Evolutionary conservation across 192 early-diverging fungal species (phyloP).

Genomic region (Podila clonocystis): DNA sequence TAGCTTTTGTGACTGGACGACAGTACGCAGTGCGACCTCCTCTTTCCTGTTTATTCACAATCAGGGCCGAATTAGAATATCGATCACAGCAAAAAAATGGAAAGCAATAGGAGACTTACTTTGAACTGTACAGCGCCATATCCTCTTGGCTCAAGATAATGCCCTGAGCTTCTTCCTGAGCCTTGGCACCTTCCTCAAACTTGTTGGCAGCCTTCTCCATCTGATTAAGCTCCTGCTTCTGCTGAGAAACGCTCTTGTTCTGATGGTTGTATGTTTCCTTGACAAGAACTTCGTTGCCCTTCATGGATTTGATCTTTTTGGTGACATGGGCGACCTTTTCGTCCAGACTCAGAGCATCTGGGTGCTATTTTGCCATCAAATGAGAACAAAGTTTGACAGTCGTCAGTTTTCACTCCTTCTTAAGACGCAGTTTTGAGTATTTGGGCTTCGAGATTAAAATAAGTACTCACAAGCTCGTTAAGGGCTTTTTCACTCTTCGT

Average conservation of each 20-base stretch:
- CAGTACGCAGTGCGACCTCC: constrained; percentile 70
- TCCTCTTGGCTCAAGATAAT: constrained; percentile 49
- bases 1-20: constrained; percentile 75
- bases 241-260: constrained; percentile 34
- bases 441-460: too few species aligned
- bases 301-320: constrained; percentile 73
- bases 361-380: constrained; percentile 58
- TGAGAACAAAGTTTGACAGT: neutral
- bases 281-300: constrained; percentile 20
- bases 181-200: constrained; percentile 60
- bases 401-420: too few species aligned
- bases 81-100: too few species aligned
- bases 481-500: constrained; percentile 78
- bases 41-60: constrained; percentile 70
- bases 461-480: constrained; percentile 67
- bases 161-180: constrained; percentile 36
- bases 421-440: too few species aligned
- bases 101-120: constrained; percentile 28
- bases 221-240: constrained; percentile 64
- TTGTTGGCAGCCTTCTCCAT: constrained; percentile 60
- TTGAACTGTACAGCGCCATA: constrained; percentile 64
- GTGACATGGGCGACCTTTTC: constrained; percentile 79
- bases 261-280: constrained; percentile 32
- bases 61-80: too few species aligned
- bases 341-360: constrained; percentile 68